Percentiles rank a stretch among this genome's conserved stretches.
Evolutionary conservation across 179 eudicot species (phyloP).

Genomic region (Corrigiola litoralis): DNA sequence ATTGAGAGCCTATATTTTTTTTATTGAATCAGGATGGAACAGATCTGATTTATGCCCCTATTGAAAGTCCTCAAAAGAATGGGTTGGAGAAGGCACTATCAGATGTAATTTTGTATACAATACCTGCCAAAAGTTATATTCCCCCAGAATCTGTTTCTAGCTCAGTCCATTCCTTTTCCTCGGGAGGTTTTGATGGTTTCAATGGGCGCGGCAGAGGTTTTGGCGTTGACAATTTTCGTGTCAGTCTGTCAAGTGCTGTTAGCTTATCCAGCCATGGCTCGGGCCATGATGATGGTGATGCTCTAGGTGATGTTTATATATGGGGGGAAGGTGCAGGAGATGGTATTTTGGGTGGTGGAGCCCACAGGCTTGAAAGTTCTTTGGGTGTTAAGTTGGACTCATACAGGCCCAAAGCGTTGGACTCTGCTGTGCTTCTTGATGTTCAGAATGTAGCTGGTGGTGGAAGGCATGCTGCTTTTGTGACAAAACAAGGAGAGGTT

Average conservation of each 20-base stretch:
- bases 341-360: conserved; percentile 47
- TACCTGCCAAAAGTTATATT: conserved; percentile 62
- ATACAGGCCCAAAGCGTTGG: conserved; percentile 52
- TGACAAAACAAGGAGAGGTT: conserved; percentile 77
- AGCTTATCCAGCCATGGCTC: conserved; percentile 57
- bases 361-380: conserved; percentile 28
- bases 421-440: conserved; percentile 60
- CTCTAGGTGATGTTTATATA: conserved; percentile 55
- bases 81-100: conserved; percentile 64
- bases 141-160: conserved; percentile 56
- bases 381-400: conserved; percentile 42
- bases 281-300: conserved; percentile 52
- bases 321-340: conserved; percentile 74
- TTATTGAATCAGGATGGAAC: conserved; percentile 52
- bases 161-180: conserved; percentile 65
- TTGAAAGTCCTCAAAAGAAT: conserved; percentile 70
- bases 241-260: conserved; percentile 54
- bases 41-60: conserved; percentile 57
- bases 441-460: conserved; percentile 63
- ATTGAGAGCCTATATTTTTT: conserved; percentile 1
- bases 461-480: conserved; percentile 62
- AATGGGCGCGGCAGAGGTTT: conserved; percentile 55
- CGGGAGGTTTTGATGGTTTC: conserved; percentile 70
- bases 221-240: conserved; percentile 42
- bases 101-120: conserved; percentile 59